Base-by-base conservation (phyloP, 1,284 basidiomycete species). In the Pascua guehoae region DNA sequence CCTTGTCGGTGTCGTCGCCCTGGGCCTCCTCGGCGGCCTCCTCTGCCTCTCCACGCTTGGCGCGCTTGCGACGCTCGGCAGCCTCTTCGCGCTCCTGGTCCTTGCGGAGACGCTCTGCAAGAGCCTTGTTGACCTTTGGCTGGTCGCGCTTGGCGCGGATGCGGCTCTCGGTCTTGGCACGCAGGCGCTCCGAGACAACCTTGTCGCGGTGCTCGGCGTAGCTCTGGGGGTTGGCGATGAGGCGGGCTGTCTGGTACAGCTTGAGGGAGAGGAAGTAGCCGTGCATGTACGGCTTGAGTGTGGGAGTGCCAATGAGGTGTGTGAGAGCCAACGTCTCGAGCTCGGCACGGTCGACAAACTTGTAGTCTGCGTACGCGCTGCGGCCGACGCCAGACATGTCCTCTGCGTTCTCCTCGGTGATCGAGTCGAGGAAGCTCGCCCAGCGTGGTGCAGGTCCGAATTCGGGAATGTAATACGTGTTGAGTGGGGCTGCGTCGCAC, bases 241-340 rank as follows among this genome's bases (percentile, higher is more conserved):
- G 84, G 40, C 94, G 86, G 1, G 96, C 96, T 51, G 93, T 88
- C 68, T 96, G 91, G 81, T 98, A 98, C 8, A 98, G 84, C 69
- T 91, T 89, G 75, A 98, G 85, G 11, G 92, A 89, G 65, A 98
- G 79, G 81, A 99, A 98, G 85, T 94, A 98, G 49, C 96, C 96
- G 77, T 99, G 96, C 95, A 99, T 98, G 79, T 98, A 99, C 1
- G 96, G 95, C 75, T 95, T 94, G 81, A 98, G 88, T 14, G 90
- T 85, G 12, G 92, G 86, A 1, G 93, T 96, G 52, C 96, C 96
- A 68, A 97, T 80, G 66, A 98, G 89, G 74, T 96, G 90, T 65
- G 92, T 88, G 74, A 99, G 79, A n/a, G 91, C 89, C 57, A 97
- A 85, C 44, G 83, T 86, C 63, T 86, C 84, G 58, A 98, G 83